Evolutionary conservation across 2,329 filamentous ascomycete genomes (phyloP), one percentile per base, ranked within the genome.

Genomic region (Calcarisporium arbuscula): DNA sequence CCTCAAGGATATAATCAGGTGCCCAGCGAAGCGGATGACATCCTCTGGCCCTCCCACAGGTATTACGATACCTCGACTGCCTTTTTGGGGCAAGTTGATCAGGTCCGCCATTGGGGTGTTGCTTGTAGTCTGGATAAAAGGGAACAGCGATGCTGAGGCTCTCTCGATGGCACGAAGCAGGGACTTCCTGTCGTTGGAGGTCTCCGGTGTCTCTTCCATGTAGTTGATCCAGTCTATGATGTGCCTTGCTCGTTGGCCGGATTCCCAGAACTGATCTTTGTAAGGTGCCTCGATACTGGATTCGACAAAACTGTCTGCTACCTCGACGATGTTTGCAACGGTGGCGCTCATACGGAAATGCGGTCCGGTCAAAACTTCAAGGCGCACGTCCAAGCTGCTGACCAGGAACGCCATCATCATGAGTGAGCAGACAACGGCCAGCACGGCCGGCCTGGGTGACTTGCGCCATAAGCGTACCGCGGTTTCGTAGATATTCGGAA

Each of bases 41-140:
- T 19, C 10, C 10, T 46, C 49, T 14, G 46, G 45, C 2, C 47
- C 47, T 6, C 58, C 55, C 0, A 51, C 52, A 10, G 60, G 53
- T 12, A 63, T 60, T 18, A 63, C 57, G 19, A 63, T 57, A 2
- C 59, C 60, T 4, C 37, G 41, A 4, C 51, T 48, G 12, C 46
- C 48, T 6, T 40, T 34, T 17, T 26, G 20, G 28, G 44, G 43
- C 11, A 39, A 44, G n/a, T 35, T 28, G 8, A 38, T 48, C 23
- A 43, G 44, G 36, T 29, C 43, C 14, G 3, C 28, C 2, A 58
- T 38, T 8, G 46, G 47, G 1, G 44, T 36, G 2, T 23, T 22
- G 23, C 41, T 47, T 6, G 31, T 25, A 4, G 7, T 22, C n/a
- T 34, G 39, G 35, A 58, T 35, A 35, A 51, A 58, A 2, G 56